Conservation (phyloP, 257 asterid genomes). For the Solanum dulcamara region DNA sequence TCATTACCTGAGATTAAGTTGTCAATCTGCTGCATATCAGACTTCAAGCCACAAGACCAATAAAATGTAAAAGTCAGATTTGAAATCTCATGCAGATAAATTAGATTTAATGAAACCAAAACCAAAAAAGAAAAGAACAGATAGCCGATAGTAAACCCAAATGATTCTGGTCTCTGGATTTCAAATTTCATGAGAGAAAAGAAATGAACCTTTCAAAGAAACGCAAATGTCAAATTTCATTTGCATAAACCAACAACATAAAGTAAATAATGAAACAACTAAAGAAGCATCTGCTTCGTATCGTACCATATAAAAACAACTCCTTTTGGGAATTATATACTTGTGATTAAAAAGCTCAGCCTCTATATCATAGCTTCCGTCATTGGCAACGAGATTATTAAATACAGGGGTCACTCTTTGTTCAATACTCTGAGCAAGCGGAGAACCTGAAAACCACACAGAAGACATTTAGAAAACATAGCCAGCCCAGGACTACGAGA, state of each 20-base stretch:
- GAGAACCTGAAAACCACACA: constrained; percentile 25
- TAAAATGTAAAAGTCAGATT: neutral
- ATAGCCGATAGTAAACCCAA: neutral
- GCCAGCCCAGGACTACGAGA: neutral
- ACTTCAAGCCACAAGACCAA: constrained; percentile 40
- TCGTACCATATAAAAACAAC: constrained; percentile 74
- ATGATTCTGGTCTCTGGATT: neutral
- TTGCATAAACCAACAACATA: neutral
- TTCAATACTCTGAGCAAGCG: constrained; percentile 1
- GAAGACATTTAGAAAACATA: neutral
- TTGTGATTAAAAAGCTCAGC: constrained; percentile 49
- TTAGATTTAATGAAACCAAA: neutral
- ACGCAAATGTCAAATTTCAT: neutral
- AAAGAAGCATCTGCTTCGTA: neutral
- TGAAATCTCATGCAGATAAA: constrained; percentile 2
- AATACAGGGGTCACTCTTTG: constrained; percentile 36
- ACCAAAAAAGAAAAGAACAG: neutral
- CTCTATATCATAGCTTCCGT: constrained; percentile 33
- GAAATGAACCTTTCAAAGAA: neutral
- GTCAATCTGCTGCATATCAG: constrained; percentile 53
- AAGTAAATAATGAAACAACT: neutral
- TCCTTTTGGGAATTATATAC: constrained; percentile 54
- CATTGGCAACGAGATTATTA: constrained; percentile 46
- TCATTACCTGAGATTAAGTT: constrained; percentile 64
- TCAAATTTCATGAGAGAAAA: neutral